phyloP scores from a whole-genome alignment of 441 rosid genomes.

The Adansonia gregorii region DNA sequence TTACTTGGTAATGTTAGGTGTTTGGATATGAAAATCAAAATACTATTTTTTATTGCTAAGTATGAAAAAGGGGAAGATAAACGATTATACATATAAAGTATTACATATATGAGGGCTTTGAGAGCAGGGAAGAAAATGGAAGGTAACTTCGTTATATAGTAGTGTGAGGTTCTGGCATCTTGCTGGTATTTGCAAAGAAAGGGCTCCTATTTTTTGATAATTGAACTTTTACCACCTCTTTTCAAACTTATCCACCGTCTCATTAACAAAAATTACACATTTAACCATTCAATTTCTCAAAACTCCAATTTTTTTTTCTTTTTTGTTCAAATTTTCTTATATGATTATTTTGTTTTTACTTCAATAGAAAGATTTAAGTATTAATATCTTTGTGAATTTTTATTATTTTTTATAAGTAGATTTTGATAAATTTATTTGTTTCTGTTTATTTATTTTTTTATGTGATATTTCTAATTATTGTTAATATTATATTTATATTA shows the following conservation, averaged over 20 bases:
- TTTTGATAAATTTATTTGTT: too few species aligned
- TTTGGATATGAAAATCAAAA: slow-evolving; percentile 23
- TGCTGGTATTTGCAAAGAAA: slow-evolving; percentile 14
- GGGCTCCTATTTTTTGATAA: not conserved
- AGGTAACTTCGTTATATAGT: not conserved
- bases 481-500: too few species aligned
- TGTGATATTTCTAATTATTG: too few species aligned
- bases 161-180: slow-evolving; percentile 5
- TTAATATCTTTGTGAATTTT: too few species aligned
- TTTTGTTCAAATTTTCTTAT: not conserved
- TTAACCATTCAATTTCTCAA: not conserved
- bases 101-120: not conserved
- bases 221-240: not conserved
- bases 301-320: not conserved
- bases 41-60: slow-evolving; percentile 6
- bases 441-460: too few species aligned
- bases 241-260: not conserved
- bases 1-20: not conserved
- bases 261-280: not conserved
- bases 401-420: too few species aligned
- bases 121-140: slow-evolving; percentile 2
- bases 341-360: too few species aligned
- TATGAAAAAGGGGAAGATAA: not conserved
- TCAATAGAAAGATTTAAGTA: too few species aligned
- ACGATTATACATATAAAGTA: not conserved